Evolutionary conservation across 129 eudicot genomes (phyloP).

Genomic region (Centella asiatica): DNA sequence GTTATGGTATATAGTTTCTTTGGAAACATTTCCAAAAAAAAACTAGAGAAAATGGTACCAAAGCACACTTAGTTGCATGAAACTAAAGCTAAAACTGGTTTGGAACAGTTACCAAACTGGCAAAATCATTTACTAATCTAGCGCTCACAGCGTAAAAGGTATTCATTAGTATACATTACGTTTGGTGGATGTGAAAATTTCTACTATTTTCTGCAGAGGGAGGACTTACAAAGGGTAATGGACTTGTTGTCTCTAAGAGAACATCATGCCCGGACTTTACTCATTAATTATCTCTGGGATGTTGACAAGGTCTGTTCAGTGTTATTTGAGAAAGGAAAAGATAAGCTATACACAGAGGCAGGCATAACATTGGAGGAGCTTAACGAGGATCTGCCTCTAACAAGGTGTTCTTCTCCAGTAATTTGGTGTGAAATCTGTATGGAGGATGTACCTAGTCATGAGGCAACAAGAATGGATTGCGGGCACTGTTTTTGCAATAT

Average conservation of each 20-base stretch:
- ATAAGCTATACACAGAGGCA: neutral
- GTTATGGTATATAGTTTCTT: neutral
- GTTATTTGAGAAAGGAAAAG: slow-evolving; percentile 10
- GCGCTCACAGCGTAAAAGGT: neutral
- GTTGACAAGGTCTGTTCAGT: neutral
- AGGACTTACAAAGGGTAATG: slow-evolving; percentile 1
- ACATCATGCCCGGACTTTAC: slow-evolving; percentile 9
- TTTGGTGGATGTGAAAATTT: neutral
- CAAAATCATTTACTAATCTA: neutral
- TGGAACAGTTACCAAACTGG: neutral
- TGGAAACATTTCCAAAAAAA: neutral
- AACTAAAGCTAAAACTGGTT: neutral
- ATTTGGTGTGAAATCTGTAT: slow-evolving; percentile 4
- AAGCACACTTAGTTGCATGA: neutral
- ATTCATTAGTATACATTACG: neutral
- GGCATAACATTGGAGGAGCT: slow-evolving; percentile 5
- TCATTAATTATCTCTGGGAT: slow-evolving; percentile 1
- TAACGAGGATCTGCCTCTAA: neutral
- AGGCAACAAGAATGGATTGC: slow-evolving; percentile 8
- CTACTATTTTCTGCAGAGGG: neutral
- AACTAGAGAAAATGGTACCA: neutral
- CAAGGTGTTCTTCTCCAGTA: neutral
- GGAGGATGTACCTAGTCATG: neutral
- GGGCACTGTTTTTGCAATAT: slow-evolving; percentile 3
- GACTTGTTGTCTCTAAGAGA: slow-evolving; percentile 7